These are phyloP conservation scores for Trichoderma cornu-damae DNA, from an alignment of 2,329 filamentous ascomycete genomes.

Conservation along the genomic window DNA sequence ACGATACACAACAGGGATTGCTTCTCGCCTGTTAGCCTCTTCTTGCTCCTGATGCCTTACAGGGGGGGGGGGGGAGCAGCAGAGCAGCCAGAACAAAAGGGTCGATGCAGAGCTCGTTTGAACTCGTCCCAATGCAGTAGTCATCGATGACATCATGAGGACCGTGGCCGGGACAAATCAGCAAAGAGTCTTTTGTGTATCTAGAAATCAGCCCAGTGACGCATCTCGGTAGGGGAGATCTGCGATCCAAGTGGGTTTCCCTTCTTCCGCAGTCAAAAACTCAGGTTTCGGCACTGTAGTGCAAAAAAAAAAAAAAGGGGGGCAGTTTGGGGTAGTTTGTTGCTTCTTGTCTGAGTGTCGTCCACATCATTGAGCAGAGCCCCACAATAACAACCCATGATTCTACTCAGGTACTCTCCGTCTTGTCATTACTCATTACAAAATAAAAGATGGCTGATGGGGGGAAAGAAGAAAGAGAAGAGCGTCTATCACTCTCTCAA, in stretches of 20 bases:
- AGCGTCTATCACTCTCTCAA: background rate
- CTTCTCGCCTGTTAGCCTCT: background rate
- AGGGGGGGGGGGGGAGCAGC: too few species aligned
- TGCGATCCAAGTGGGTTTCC: background rate
- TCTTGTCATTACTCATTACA: slow-evolving; percentile 5
- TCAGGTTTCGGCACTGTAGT: background rate
- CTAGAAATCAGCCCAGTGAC: slow-evolving; percentile 7
- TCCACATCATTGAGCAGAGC: too few species aligned
- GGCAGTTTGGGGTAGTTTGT: too few species aligned
- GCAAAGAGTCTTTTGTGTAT: too few species aligned
- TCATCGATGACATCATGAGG: slow-evolving; percentile 8
- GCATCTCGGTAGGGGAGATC: background rate
- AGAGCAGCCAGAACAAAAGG: background rate
- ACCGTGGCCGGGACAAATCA: background rate
- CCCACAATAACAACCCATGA: background rate
- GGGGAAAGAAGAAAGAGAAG: too few species aligned
- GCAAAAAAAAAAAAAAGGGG: background rate
- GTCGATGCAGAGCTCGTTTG: background rate
- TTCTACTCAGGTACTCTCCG: background rate
- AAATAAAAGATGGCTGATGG: background rate
- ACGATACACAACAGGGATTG: background rate
- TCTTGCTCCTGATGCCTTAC: background rate
- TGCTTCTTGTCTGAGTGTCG: background rate
- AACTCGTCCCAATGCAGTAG: background rate
- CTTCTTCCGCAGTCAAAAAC: background rate